Evolutionary conservation across 1,139 yeast genomes (phyloP).

Genomic region (Eremothecium coryli): DNA sequence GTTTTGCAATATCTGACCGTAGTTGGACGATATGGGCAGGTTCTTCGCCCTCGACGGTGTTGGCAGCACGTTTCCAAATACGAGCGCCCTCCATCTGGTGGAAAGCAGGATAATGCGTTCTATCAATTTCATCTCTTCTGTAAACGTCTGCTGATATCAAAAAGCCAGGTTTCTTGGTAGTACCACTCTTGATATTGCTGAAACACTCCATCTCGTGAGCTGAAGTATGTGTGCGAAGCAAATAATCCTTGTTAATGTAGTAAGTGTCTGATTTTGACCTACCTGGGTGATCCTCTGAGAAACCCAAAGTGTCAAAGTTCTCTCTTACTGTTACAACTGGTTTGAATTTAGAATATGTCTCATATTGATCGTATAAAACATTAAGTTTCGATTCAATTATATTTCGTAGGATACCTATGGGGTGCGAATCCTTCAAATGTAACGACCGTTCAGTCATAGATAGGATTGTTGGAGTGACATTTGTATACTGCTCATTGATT

Average conservation of each 20-base stretch:
- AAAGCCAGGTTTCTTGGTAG: conserved; percentile 70
- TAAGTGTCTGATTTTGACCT: conserved; percentile 89
- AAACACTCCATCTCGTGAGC: conserved; percentile 93
- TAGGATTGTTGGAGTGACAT: conserved; percentile 68
- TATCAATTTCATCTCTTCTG: conserved; percentile 88
- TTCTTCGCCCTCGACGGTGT: conserved; percentile 7
- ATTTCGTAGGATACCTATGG: conserved; percentile 75
- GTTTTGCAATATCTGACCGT: conserved; percentile 30
- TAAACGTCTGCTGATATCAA: conserved; percentile 93
- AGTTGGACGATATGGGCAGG: conserved; percentile 21
- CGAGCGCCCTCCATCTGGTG: conserved; percentile 98
- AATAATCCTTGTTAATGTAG: conserved; percentile 61
- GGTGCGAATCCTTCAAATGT: conserved; percentile 69
- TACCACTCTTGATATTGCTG: conserved; percentile 13
- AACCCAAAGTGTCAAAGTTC: conserved; percentile 86
- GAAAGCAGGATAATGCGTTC: conserved; percentile 94
- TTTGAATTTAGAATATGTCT: conserved; percentile 56
- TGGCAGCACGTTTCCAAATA: conserved; percentile 52
- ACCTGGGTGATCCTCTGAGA: conserved; percentile 90
- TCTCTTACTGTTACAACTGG: conserved; percentile 78
- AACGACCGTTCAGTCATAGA: conserved; percentile 62
- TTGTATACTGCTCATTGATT: conserved; percentile 69
- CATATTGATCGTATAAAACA: conserved; percentile 62
- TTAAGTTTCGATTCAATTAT: conserved; percentile 61
- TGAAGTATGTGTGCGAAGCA: conserved; percentile 88